Evolutionary conservation across 1,284 basidiomycete genomes (phyloP).

Genomic region (Hortiboletus rubellus): DNA sequence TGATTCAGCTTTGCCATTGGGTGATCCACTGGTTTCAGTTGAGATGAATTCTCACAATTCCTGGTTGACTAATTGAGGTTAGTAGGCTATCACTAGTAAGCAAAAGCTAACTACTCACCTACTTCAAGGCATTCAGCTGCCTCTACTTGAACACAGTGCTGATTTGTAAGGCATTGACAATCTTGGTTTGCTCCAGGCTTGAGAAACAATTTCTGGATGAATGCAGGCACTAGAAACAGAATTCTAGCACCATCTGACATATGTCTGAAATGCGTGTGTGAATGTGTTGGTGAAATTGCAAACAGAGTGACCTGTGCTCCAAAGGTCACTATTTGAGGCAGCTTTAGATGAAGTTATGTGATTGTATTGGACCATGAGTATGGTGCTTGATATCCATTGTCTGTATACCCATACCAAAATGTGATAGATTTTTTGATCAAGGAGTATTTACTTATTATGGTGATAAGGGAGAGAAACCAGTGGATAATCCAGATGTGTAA

Average conservation of each 20-base stretch:
- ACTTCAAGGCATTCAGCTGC: no score
- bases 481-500: slow-evolving; percentile 12
- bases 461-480: not conserved
- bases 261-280: not conserved
- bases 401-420: not conserved
- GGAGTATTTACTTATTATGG: slow-evolving; percentile 8
- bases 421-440: slow-evolving; percentile 19
- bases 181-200: slow-evolving; percentile 17
- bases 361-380: slow-evolving; percentile 31
- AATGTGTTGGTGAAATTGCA: not conserved
- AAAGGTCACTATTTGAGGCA: not conserved
- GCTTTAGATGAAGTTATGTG: slow-evolving; percentile 20
- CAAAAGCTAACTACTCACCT: no score
- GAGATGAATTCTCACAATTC: no score
- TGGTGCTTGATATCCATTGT: not conserved
- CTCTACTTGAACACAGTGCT: slow-evolving; percentile 32
- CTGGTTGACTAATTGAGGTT: no score
- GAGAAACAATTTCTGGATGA: not conserved
- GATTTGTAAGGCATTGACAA: slow-evolving; percentile 28
- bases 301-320: slow-evolving; percentile 2
- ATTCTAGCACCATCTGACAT: slow-evolving; percentile 1
- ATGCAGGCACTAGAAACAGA: slow-evolving; percentile 27
- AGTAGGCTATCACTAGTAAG: no score
- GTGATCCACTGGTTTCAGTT: no score
- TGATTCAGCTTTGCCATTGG: no score